Evolutionary conservation across 176 grass and related monocot species (phyloP), one percentile per base, ranked within the genome.

Genomic region (Eragrostis curvula): DNA sequence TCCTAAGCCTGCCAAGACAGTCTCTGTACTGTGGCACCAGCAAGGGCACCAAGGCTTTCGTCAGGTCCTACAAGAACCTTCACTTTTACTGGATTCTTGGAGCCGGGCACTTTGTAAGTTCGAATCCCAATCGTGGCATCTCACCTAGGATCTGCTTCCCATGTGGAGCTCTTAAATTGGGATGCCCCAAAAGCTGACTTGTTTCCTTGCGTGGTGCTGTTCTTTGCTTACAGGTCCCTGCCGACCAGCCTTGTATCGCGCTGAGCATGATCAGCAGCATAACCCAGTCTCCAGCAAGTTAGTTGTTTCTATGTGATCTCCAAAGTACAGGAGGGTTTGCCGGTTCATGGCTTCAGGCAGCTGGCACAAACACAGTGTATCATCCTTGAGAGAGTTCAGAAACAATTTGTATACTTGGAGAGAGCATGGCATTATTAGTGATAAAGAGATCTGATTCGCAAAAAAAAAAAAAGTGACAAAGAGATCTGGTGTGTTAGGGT

Each of bases 51-150:
- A 90, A 91, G 79, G 90, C 75, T 28, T 98, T 98, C 47, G 71
- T 88, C 17, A 98, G 90, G 81, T 91, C 92, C 9, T 86, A 95
- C 82, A 89, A 87, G 79, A 98, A 98, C 83, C 75, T 98, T 7
- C 86, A 93, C 15, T 95, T 95, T 67, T 98, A 98, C 84, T 98
- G 96, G 92, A 98, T 98, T 73, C 86, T 98, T 61, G 88, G 86
- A 86, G 90, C 92, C 24, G 96, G 92, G 28, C 96, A 95, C 46
- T 98, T 87, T 30, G 96, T 98, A 84, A 98, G 92, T 81, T 8
- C 3, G 1, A 52, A 52, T 14, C 28, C 12, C 43, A 40, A 15
- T 9, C 23, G 46, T 44, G 56, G 40, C n/a, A 45, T 63, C 74
- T 55, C 36, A 5, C 7, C 23, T n/a, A 66, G 8, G 42, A 77